These are phyloP conservation scores for Knoxia roxburghii DNA, from an alignment of 257 asterid species.

Conservation along the genomic window DNA sequence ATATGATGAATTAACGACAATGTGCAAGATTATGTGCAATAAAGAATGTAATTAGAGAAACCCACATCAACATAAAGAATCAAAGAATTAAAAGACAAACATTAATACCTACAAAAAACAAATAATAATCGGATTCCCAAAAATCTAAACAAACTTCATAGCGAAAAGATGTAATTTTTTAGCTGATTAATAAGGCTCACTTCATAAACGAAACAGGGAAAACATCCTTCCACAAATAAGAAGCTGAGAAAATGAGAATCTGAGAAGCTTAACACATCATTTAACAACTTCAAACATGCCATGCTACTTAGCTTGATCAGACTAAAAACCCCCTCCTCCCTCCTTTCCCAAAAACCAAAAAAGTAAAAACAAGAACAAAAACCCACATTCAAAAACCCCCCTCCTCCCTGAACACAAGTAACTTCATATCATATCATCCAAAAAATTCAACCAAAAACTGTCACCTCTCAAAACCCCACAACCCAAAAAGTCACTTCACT, in stretches of 20 bases:
- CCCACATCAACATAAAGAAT: too few species aligned
- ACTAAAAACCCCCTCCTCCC: background rate
- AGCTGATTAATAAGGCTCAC: conserved; percentile 23
- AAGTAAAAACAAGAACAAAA: background rate
- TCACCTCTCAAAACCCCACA: conserved; percentile 41
- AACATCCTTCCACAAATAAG: conserved; percentile 35
- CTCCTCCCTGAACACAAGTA: conserved; percentile 29
- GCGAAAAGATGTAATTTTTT: conserved; percentile 23
- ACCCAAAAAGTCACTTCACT: conserved; percentile 60
- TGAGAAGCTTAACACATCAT: conserved; percentile 13
- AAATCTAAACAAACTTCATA: conserved; percentile 42
- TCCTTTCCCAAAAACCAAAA: background rate
- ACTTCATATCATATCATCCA: too few species aligned
- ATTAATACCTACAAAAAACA: too few species aligned
- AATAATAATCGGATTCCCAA: conserved; percentile 98
- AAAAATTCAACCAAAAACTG: conserved; percentile 15
- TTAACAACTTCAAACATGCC: too few species aligned
- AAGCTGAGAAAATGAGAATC: conserved; percentile 34
- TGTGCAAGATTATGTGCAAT: too few species aligned
- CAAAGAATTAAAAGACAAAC: too few species aligned
- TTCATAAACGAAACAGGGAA: conserved; percentile 25
- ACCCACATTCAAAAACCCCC: conserved; percentile 14
- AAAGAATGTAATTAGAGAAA: too few species aligned
- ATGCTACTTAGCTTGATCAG: conserved; percentile 19
- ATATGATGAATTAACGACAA: too few species aligned